Evolutionary conservation across 176 grass and related monocot genomes (phyloP).

Genomic region (Cenchrus fungigraminus): DNA sequence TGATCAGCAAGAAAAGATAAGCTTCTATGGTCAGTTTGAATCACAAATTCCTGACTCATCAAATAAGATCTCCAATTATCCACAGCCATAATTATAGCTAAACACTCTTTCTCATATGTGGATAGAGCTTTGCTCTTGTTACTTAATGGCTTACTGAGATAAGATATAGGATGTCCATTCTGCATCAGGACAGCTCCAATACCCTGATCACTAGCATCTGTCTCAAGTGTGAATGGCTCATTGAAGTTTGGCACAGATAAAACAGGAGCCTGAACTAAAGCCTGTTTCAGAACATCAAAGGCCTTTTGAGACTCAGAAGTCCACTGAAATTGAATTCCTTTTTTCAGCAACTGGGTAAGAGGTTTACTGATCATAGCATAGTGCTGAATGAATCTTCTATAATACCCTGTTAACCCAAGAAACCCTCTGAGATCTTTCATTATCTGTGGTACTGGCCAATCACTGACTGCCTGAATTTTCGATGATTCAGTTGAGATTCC

Average conservation of each 20-base stretch:
- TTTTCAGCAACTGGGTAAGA: rapidly evolving
- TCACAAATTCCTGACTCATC: neutral
- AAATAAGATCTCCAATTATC: neutral
- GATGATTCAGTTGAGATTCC: neutral
- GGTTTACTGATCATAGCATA: neutral
- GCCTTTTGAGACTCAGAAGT: rapidly evolving
- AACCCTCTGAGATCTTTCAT: rapidly evolving
- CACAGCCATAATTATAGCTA: neutral
- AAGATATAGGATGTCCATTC: neutral
- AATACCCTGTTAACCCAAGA: neutral
- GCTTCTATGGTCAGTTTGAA: neutral
- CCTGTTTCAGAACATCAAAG: neutral
- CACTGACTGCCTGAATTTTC: rapidly evolving
- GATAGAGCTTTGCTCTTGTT: neutral
- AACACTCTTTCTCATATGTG: neutral
- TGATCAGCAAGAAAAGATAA: neutral
- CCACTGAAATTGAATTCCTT: rapidly evolving
- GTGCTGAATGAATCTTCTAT: neutral
- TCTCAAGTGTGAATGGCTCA: rapidly evolving
- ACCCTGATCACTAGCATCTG: neutral
- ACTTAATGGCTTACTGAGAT: neutral
- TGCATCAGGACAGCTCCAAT: neutral
- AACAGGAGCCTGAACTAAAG: rapidly evolving
- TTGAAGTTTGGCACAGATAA: neutral
- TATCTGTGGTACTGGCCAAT: rapidly evolving